Conservation (phyloP, 2,329 filamentous ascomycete species). For the Diaporthe aspalathi region DNA sequence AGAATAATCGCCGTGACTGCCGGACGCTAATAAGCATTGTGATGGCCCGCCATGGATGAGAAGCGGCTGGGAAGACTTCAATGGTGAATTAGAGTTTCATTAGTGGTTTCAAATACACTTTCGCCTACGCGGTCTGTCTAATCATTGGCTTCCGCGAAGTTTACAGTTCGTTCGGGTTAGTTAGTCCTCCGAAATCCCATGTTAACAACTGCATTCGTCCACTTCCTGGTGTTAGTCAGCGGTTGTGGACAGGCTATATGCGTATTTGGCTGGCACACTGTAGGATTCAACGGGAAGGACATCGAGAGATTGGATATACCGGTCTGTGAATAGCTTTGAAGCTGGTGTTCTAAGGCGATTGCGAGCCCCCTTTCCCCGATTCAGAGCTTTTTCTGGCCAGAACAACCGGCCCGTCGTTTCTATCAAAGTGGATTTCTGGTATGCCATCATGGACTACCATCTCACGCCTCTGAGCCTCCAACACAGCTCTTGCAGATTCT, state of each 20-base stretch:
- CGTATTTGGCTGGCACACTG: neutral
- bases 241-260: neutral
- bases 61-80: neutral
- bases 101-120: neutral
- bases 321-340: neutral
- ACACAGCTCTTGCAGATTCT: constrained; percentile 29
- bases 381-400: neutral
- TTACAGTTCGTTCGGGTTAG: neutral
- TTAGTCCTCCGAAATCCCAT: too few relatives aligned
- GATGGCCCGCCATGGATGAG: neutral
- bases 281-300: neutral
- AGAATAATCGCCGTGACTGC: neutral
- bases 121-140: neutral
- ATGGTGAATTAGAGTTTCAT: neutral
- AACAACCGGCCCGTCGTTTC: neutral
- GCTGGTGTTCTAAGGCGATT: neutral
- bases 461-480: constrained; percentile 19
- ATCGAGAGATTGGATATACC: neutral
- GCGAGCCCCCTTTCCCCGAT: neutral
- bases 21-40: neutral
- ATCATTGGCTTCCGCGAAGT: neutral
- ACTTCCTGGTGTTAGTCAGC: too few relatives aligned
- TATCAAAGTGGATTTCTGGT: neutral
- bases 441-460: constrained; percentile 29
- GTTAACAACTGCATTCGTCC: too few relatives aligned